phyloP scores from a whole-genome alignment of 208 protist species.

The Trypanosoma lewisi region DNA sequence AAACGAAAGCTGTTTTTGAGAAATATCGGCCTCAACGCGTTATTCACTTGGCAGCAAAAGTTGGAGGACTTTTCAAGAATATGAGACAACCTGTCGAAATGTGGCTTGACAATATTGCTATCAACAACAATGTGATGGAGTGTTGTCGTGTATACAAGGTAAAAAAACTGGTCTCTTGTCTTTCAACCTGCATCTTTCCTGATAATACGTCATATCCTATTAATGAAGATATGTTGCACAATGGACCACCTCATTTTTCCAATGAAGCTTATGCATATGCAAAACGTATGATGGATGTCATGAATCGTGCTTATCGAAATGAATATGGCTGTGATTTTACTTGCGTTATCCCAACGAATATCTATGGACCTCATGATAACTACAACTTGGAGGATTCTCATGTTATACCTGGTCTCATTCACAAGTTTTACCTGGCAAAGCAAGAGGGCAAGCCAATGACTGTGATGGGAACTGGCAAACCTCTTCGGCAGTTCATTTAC shows the following conservation, averaged over 20 bases:
- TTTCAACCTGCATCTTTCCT: conserved; percentile 94
- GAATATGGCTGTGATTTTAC: conserved; percentile 86
- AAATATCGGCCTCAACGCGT: conserved; percentile 91
- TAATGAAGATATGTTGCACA: conserved; percentile 90
- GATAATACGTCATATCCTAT: conserved; percentile 94
- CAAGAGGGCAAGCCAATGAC: conserved; percentile 57
- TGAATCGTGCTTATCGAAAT: conserved; percentile 71
- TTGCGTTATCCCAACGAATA: conserved; percentile 94
- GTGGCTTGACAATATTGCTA: conserved; percentile 84
- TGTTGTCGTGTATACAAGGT: conserved; percentile 60
- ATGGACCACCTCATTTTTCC: conserved; percentile 85
- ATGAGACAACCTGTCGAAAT: conserved; percentile 89
- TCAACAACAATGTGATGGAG: conserved; percentile 93
- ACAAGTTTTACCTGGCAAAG: conserved; percentile 90
- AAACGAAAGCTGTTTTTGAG: conserved; percentile 65
- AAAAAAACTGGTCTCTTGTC: conserved; percentile 86
- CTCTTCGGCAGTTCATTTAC: conserved; percentile 95
- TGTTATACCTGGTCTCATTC: conserved; percentile 93
- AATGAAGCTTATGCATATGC: conserved; percentile 94
- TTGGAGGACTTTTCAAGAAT: conserved; percentile 92
- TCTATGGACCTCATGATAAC: conserved; percentile 93
- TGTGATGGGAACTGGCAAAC: conserved; percentile 89
- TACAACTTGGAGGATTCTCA: conserved; percentile 81
- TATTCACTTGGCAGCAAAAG: conserved; percentile 91
- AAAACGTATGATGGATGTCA: conserved; percentile 94